phyloP scores from a whole-genome alignment of 495 filamentous ascomycete genomes.

The Talaromyces borbonicus region DNA sequence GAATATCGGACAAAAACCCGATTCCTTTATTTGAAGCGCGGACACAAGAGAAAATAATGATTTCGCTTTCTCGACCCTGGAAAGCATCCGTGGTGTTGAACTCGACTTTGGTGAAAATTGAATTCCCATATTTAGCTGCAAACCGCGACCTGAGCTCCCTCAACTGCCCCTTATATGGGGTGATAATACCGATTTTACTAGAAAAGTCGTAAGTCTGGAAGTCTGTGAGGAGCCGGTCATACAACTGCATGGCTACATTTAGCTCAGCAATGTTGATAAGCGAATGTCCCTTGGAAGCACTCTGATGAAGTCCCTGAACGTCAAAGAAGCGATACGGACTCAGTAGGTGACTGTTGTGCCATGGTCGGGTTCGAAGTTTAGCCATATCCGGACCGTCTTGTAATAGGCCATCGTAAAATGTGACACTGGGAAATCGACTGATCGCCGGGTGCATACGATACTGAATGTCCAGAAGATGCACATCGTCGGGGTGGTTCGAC shows the following conservation, averaged over 20 bases:
- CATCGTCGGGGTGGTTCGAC: conserved; percentile 71
- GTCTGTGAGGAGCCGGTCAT: conserved; percentile 63
- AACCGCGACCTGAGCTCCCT: conserved; percentile 67
- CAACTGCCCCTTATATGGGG: conserved; percentile 92
- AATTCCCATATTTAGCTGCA: conserved; percentile 55
- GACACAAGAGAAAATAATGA: conserved; percentile 98
- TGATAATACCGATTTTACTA: conserved; percentile 91
- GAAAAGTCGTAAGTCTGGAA: conserved; percentile 57
- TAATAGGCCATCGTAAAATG: conserved; percentile 85
- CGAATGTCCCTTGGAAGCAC: conserved; percentile 69
- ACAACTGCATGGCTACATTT: conserved; percentile 74
- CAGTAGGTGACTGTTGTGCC: conserved; percentile 74
- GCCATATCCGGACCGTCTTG: conserved; percentile 79
- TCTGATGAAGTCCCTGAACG: conserved; percentile 76
- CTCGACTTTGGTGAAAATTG: conserved; percentile 69
- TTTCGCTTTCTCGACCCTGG: conserved; percentile 90
- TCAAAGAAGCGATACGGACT: conserved; percentile 98
- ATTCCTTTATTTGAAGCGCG: conserved; percentile 87
- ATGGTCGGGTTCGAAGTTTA: conserved; percentile 59
- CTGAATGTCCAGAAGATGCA: conserved; percentile 92
- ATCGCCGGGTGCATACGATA: conserved; percentile 99
- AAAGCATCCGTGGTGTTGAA: conserved; percentile 99
- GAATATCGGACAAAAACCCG: conserved; percentile 94
- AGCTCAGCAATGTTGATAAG: conserved; percentile 84
- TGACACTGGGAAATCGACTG: conserved; percentile 73